phyloP scores from a whole-genome alignment of 2,329 filamentous ascomycete species.

The Fusarium goolgardi region DNA sequence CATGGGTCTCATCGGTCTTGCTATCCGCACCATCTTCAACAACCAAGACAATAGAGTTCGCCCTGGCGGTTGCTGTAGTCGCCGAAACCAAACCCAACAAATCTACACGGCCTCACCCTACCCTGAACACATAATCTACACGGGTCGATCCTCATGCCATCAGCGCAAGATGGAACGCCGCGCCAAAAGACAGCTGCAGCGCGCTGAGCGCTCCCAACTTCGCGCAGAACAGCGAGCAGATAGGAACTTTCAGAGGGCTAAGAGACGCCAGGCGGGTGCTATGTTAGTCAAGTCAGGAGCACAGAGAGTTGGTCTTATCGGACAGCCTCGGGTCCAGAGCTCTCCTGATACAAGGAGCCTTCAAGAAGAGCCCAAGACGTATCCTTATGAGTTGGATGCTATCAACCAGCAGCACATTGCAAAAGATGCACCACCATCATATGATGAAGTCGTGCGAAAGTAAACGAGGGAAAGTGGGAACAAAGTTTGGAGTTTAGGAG shows the following conservation, averaged over 20 bases:
- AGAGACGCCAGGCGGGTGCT: slow-evolving; percentile 33
- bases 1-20: slow-evolving; percentile 41
- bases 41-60: slow-evolving; percentile 7
- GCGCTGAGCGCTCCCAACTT: slow-evolving; percentile 39
- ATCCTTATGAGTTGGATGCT: slow-evolving; percentile 17
- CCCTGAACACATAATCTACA: neutral
- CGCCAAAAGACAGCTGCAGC: slow-evolving; percentile 33
- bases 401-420: slow-evolving; percentile 8
- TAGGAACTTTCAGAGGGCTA: slow-evolving; percentile 20
- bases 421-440: slow-evolving; percentile 38
- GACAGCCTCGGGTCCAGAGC: neutral
- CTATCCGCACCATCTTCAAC: slow-evolving; percentile 10
- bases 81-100: slow-evolving; percentile 4
- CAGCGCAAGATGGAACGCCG: slow-evolving; percentile 38
- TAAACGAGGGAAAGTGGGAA: neutral
- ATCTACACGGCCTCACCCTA: neutral
- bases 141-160: slow-evolving; percentile 12
- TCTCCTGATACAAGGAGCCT: neutral
- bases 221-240: slow-evolving; percentile 37
- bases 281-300: slow-evolving; percentile 12
- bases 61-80: slow-evolving; percentile 3
- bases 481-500: neutral
- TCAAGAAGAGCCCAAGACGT: slow-evolving; percentile 4
- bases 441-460: slow-evolving; percentile 39
- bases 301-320: slow-evolving; percentile 10